Base-by-base conservation (phyloP, 2,329 filamentous ascomycete genomes). In the Trichoderma cornu-damae region DNA sequence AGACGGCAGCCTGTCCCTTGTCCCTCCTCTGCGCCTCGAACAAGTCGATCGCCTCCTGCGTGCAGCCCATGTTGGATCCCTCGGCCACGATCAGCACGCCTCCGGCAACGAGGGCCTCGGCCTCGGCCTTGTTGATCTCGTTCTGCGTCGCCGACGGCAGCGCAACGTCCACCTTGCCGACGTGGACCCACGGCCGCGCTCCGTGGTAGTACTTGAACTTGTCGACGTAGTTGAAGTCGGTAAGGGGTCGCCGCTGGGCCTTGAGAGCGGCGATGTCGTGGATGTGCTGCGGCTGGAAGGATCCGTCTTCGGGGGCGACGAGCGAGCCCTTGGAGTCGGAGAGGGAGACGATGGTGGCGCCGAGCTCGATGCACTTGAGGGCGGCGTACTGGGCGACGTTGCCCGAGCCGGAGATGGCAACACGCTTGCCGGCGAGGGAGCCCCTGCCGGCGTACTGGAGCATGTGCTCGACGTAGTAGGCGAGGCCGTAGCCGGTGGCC, bases 41-140 rank as follows among this genome's bases (percentile, higher is more conserved):
- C 64, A 90, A 79, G 68, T 96, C 89, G 68, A 99, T 96, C 65
- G 93, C 93, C 64, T 89, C 91, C 76, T 94, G 90, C 32, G 92
- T 96, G 81, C 91, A 96, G 63, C 94, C 94, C 94, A 99, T 97
- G 85, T 97, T 97, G 77, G 88, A 94, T 58, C 94, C 94, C 79
- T 99, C 94, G 59, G 94, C 94, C 64, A 97, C 87, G 79, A 90
- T 95, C 72, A 87, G 84, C 70, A 82, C 83, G 65, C 93, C 93
- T 59, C 82, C 82, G 49, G 81, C 81, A 59, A 96, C 84, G 43
- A 97, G 84, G 16, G 83, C 85, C 77, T 90, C 79, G 53, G 92
- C 94, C 80, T 99, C 94, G 67, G 94, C 90, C 71, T 86, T 85
- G 70, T 83, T 91, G 69, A 99, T 90, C 79, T 99, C 94, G 80